Evolutionary conservation across 2,329 filamentous ascomycete species (phyloP).

Genomic region (Stagonosporopsis cucurbitacearum): DNA sequence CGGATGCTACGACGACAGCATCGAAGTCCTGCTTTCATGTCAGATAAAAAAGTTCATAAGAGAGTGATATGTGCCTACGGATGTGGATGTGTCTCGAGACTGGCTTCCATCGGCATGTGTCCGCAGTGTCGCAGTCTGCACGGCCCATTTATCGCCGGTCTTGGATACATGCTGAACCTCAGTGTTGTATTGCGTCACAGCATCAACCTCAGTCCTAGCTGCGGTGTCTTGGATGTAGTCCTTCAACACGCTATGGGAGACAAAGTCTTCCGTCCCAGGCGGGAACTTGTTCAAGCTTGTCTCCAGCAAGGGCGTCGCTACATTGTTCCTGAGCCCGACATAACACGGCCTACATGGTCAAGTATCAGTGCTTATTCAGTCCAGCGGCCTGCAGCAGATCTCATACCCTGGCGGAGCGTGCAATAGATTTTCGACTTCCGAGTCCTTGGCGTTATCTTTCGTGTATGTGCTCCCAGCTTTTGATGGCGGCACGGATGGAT

Average conservation of each 20-base stretch:
- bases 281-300: slow-evolving; percentile 63
- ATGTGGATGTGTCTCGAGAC: slow-evolving; percentile 1
- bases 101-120: slow-evolving; percentile 20
- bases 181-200: slow-evolving; percentile 62
- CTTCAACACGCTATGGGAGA: slow-evolving; percentile 63
- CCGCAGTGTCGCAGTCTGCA: slow-evolving; percentile 57
- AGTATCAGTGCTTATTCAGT: neutral
- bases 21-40: slow-evolving; percentile 51
- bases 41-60: fast-evolving
- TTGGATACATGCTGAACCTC: slow-evolving; percentile 64
- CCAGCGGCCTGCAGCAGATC: neutral
- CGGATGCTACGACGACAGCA: slow-evolving; percentile 60
- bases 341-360: slow-evolving; percentile 59
- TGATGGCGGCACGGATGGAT: slow-evolving; percentile 46
- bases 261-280: slow-evolving; percentile 64
- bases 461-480: slow-evolving; percentile 29
- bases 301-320: slow-evolving; percentile 58
- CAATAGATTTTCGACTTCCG: slow-evolving; percentile 30
- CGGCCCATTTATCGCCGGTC: slow-evolving; percentile 56
- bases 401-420: slow-evolving; percentile 60
- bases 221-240: slow-evolving; percentile 69
- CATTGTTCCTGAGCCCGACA: slow-evolving; percentile 60
- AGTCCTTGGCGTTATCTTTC: slow-evolving; percentile 15
- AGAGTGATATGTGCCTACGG: neutral
- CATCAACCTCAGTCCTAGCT: slow-evolving; percentile 56